phyloP scores from a whole-genome alignment of 2,329 filamentous ascomycete species.

The Drechslerella dactyloides region DNA sequence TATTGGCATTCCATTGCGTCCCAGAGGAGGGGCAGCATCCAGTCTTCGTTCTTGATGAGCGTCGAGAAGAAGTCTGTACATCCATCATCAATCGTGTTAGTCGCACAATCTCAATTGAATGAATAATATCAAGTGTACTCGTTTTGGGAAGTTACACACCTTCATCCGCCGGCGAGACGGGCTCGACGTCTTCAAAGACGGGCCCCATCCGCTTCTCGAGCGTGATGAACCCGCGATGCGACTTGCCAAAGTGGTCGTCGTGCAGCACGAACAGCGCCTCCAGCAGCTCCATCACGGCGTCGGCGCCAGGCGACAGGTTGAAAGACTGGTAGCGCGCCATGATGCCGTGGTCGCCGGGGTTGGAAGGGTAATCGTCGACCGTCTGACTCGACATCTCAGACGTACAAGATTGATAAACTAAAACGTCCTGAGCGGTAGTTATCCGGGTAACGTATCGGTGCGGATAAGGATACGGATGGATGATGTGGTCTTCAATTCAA shows the following conservation, averaged over 20 bases:
- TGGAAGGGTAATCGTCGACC: slow-evolving; percentile 25
- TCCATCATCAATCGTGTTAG: not conserved
- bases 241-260: slow-evolving; percentile 25
- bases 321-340: slow-evolving; percentile 45
- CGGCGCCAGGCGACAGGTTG: slow-evolving; percentile 35
- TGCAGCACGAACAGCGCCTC: slow-evolving; percentile 28
- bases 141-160: too few relatives aligned
- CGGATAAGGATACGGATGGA: too few relatives aligned
- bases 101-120: not conserved
- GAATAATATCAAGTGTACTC: slow-evolving; percentile 14
- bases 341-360: slow-evolving; percentile 33
- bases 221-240: slow-evolving; percentile 28
- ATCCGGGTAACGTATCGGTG: too few relatives aligned
- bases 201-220: slow-evolving; percentile 25
- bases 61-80: slow-evolving; percentile 15
- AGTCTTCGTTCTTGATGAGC: slow-evolving; percentile 22
- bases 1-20: slow-evolving; percentile 47
- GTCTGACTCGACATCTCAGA: slow-evolving; percentile 18
- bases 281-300: slow-evolving; percentile 36
- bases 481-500: too few relatives aligned
- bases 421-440: too few relatives aligned
- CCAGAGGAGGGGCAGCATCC: slow-evolving; percentile 26
- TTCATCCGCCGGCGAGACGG: slow-evolving; percentile 13
- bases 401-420: not conserved
- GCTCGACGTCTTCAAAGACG: slow-evolving; percentile 24